These are phyloP conservation scores for Oxalis stricta DNA, from an alignment of 441 rosid species.

Conservation along the genomic window DNA sequence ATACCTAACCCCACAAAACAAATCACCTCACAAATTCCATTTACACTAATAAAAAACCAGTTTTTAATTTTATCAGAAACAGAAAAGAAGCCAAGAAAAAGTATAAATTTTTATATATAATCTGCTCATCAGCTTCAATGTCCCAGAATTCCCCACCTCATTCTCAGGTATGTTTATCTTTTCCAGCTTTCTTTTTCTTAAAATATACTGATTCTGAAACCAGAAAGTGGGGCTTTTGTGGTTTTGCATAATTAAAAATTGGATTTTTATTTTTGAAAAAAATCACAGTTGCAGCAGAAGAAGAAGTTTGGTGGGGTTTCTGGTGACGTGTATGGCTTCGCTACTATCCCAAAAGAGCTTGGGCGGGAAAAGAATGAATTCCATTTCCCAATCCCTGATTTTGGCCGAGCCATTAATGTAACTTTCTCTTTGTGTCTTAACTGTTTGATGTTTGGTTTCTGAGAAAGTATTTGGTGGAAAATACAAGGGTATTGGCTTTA, in stretches of 20 bases:
- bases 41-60: too few species aligned
- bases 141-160: constrained; percentile 13
- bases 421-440: not conserved
- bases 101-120: too few species aligned
- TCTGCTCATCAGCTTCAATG: too few species aligned
- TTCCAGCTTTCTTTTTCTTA: not conserved
- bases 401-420: constrained; percentile 33
- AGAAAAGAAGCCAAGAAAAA: too few species aligned
- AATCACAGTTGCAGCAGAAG: constrained; percentile 42
- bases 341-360: constrained; percentile 52
- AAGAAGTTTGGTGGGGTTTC: constrained; percentile 25
- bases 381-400: constrained; percentile 52
- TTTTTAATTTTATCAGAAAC: too few species aligned
- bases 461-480: too few species aligned
- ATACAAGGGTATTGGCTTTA: too few species aligned
- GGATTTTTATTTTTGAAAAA: constrained; percentile 23
- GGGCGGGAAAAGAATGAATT: constrained; percentile 37
- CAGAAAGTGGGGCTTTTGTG: not conserved
- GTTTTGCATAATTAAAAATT: not conserved
- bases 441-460: not conserved
- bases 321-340: constrained; percentile 30
- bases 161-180: constrained; percentile 15
- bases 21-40: too few species aligned
- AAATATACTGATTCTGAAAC: not conserved
- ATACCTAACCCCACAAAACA: too few species aligned